Base-by-base conservation (phyloP, 768 basidiomycete species). In the Trametes meyenii region DNA sequence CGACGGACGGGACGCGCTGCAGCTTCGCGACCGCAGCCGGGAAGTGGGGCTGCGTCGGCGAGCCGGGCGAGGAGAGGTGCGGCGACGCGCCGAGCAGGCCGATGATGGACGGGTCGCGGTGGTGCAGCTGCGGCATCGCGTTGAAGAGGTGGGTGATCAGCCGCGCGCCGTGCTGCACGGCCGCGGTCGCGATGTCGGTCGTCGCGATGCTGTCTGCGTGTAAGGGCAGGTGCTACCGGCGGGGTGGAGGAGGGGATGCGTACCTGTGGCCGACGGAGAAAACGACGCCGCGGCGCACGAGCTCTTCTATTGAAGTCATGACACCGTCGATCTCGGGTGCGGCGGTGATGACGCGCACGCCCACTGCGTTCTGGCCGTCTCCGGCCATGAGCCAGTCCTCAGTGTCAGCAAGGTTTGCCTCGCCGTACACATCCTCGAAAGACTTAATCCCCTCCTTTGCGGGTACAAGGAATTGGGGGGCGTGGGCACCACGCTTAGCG, bases 121-220 rank as follows among this genome's bases (percentile, higher is more conserved):
- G 94, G 71, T 96, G 90, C 40, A 92, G 74, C 67, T 90, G 90
- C 14, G 90, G 90, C 93, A 94, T 94, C 7, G 93, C 92, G 66
- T 96, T 96, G 85, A 94, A 95, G 24, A 96, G 78, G 74, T 96
- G 94, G 0, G 94, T 96, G 66, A 96, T 92, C 59, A 94, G 83
- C n/a, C 85, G 81, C 6, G 92, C 90, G 19, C 94, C 94, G 58
- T 80, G 79, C 17, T 80, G 74, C 5, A 95, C 81, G 3, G 92
- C 92, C 8, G 82, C 74, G 19, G 85, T 86, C 7, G 94, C 92
- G 61, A 86, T 75, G 26, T 87, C 84, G 1, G 91, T 88, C 16
- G 85, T 83, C 23, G 93, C 93, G 67, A 85, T 83, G 67, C 92
- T 94, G 57, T 2, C 62, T 55, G 17, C 19, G 10, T 19, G 38